phyloP scores from a whole-genome alignment of 106 monocot genomes.

The Allium sativum region DNA sequence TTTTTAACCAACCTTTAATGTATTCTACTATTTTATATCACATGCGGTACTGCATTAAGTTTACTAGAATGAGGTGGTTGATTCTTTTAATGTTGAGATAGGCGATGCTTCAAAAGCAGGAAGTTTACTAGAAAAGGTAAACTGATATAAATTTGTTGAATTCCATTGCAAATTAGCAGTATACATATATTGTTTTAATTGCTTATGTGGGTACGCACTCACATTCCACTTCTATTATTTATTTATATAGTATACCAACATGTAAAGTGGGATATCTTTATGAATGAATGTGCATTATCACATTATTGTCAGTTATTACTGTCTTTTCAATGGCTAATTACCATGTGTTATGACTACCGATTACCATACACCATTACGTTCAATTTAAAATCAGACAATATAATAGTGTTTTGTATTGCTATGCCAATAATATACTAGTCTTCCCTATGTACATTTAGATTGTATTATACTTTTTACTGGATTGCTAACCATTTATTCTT shows the following conservation, averaged over 20 bases:
- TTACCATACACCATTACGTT: not conserved
- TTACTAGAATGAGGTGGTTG: too few relatives aligned
- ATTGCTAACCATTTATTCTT: not conserved
- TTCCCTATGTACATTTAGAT: not conserved
- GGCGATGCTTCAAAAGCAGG: too few relatives aligned
- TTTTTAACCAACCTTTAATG: too few relatives aligned
- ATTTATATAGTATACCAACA: not conserved
- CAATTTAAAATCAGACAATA: not conserved
- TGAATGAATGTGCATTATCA: not conserved
- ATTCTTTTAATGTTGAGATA: too few relatives aligned
- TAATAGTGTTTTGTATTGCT: not conserved
- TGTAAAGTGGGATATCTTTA: not conserved
- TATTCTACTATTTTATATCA: too few relatives aligned
- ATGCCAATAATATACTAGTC: not conserved
- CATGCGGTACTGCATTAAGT: too few relatives aligned
- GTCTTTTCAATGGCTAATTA: not conserved
- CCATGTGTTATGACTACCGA: too few relatives aligned
- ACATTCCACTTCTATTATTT: not conserved
- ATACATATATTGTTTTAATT: not conserved
- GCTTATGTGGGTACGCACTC: not conserved
- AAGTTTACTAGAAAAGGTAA: not conserved
- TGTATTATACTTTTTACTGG: not conserved
- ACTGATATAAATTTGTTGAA: too few relatives aligned
- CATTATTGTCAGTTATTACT: not conserved
- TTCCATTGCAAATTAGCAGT: not conserved